These are phyloP conservation scores for Nothophoma quercina DNA, from an alignment of 2,329 filamentous ascomycete genomes.

Conservation along the genomic window DNA sequence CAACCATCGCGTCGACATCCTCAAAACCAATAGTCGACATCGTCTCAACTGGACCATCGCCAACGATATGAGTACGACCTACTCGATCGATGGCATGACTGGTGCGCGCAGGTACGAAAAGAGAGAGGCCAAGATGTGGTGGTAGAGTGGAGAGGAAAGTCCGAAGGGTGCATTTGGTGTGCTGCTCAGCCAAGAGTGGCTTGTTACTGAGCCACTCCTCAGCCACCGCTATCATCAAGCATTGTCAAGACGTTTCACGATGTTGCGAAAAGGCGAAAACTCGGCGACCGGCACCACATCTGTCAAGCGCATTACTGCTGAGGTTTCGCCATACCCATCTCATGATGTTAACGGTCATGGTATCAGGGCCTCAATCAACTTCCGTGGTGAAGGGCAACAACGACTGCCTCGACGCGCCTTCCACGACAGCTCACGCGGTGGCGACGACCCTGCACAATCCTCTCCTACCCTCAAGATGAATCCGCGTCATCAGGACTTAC, in stretches of 20 bases:
- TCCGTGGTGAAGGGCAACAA: background rate
- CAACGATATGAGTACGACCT: no score
- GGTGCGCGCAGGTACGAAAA: no score
- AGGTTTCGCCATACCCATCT: background rate
- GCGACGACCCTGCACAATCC: background rate
- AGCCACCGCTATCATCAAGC: slow-evolving; percentile 14
- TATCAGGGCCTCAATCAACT: background rate
- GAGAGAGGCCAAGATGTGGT: background rate
- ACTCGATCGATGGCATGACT: no score
- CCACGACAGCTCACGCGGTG: background rate
- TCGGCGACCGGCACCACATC: background rate
- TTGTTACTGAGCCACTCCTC: slow-evolving; percentile 11
- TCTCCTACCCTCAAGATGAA: background rate
- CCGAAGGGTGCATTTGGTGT: background rate
- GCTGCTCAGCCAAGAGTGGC: slow-evolving; percentile 8
- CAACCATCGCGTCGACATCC: no score
- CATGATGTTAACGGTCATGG: background rate
- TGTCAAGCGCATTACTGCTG: background rate
- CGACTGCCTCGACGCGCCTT: background rate
- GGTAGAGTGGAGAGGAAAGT: background rate
- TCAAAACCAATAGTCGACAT: no score
- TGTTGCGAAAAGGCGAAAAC: background rate
- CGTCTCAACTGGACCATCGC: no score
- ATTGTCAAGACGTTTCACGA: slow-evolving; percentile 12
- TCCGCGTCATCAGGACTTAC: slow-evolving; percentile 5